Evolutionary conservation across 2,329 filamentous ascomycete species (phyloP).

Genomic region (Verticillium nubilum): DNA sequence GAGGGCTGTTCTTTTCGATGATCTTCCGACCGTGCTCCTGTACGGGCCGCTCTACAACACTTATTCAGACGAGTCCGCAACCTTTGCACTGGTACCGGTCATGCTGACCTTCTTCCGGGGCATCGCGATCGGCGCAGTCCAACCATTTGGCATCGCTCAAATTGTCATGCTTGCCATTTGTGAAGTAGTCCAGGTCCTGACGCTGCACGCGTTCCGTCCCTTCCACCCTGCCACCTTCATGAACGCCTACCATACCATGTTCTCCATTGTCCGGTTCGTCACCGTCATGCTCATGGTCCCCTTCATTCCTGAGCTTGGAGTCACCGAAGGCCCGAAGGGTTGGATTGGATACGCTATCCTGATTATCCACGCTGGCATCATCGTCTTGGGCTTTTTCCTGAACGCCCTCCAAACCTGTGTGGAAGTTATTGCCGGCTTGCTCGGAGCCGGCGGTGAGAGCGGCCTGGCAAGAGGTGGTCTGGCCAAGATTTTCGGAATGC

Average conservation of each 20-base stretch:
- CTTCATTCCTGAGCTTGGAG: slow-evolving; percentile 77
- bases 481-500: slow-evolving; percentile 85
- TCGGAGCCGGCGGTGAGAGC: slow-evolving; percentile 76
- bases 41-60: slow-evolving; percentile 97
- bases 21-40: slow-evolving; percentile 79
- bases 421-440: slow-evolving; percentile 77
- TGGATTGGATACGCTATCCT: slow-evolving; percentile 96
- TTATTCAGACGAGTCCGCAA: slow-evolving; percentile 86
- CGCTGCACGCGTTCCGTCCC: slow-evolving; percentile 82
- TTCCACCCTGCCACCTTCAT: slow-evolving; percentile 91
- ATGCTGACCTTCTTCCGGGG: slow-evolving; percentile 80
- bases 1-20: slow-evolving; percentile 85
- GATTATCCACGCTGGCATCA: slow-evolving; percentile 74
- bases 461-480: slow-evolving; percentile 75
- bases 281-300: slow-evolving; percentile 72
- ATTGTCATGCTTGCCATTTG: slow-evolving; percentile 89
- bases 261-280: slow-evolving; percentile 70
- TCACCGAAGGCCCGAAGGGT: slow-evolving; percentile 74
- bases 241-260: slow-evolving; percentile 91
- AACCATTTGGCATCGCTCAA: slow-evolving; percentile 89
- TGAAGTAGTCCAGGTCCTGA: slow-evolving; percentile 84
- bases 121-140: slow-evolving; percentile 86
- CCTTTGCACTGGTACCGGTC: slow-evolving; percentile 84
- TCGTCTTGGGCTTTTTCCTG: slow-evolving; percentile 89
- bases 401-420: slow-evolving; percentile 87